Conservation (phyloP, 2,329 filamentous ascomycete genomes). For the Xylariaceae sp. region DNA sequence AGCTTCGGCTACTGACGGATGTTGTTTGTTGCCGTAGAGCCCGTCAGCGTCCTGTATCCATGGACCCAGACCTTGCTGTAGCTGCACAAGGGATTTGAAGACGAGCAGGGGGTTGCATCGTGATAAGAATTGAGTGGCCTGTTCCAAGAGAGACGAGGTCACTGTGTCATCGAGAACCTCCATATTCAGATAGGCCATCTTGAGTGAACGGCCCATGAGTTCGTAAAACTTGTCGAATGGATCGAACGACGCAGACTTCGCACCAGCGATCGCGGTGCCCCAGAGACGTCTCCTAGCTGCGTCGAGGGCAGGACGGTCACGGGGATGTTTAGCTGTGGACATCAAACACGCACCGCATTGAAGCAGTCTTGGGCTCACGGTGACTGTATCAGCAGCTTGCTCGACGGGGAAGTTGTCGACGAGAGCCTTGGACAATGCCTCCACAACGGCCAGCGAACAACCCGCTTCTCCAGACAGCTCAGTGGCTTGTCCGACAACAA, state of each 20-base stretch:
- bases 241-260: slow-evolving; percentile 47
- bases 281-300: slow-evolving; percentile 63
- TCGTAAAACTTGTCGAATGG: slow-evolving; percentile 65
- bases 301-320: slow-evolving; percentile 61
- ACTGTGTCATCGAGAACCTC: slow-evolving; percentile 35
- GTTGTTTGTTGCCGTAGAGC: slow-evolving; percentile 39
- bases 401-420: slow-evolving; percentile 32
- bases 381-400: slow-evolving; percentile 5
- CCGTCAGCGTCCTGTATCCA: slow-evolving; percentile 61
- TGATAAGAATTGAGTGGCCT: slow-evolving; percentile 49
- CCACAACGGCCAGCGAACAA: slow-evolving; percentile 62
- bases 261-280: slow-evolving; percentile 46
- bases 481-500: slow-evolving; percentile 53
- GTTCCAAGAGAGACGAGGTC: slow-evolving; percentile 47
- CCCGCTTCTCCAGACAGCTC: slow-evolving; percentile 65
- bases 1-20: slow-evolving; percentile 37
- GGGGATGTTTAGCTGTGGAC: slow-evolving; percentile 49
- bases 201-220: slow-evolving; percentile 51
- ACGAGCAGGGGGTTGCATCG: slow-evolving; percentile 48
- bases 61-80: slow-evolving; percentile 57
- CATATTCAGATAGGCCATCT: slow-evolving; percentile 48
- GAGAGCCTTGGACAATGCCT: slow-evolving; percentile 62
- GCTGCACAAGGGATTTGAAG: slow-evolving; percentile 50
- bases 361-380: slow-evolving; percentile 25
- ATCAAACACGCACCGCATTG: slow-evolving; percentile 41